A percentile compares a stretch with the other conserved stretches of the same genome.
Evolutionary conservation across 2,329 filamentous ascomycete species (phyloP).

Genomic region (Monosporascus cannonballus): DNA sequence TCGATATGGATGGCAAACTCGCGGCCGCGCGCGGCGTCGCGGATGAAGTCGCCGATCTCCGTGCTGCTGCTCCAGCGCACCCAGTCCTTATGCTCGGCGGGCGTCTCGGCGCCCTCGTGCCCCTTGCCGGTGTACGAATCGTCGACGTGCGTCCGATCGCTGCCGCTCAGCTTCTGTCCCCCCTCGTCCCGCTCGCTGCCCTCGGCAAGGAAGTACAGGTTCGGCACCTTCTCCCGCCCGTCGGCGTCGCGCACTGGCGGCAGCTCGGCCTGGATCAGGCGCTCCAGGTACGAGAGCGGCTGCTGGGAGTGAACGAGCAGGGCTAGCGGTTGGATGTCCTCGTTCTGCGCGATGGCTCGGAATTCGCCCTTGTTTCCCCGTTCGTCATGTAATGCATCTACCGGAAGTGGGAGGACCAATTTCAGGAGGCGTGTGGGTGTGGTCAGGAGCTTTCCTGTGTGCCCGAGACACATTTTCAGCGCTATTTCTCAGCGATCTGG

Average conservation of each 20-base stretch:
- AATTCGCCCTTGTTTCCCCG: constrained; percentile 34
- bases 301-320: constrained; percentile 85
- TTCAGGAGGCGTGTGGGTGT: constrained; percentile 68
- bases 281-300: constrained; percentile 83
- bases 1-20: constrained; percentile 84
- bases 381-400: constrained; percentile 48
- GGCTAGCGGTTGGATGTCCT: constrained; percentile 76
- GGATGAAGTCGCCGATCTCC: constrained; percentile 90
- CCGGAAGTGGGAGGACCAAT: constrained; percentile 58
- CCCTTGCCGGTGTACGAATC: constrained; percentile 66
- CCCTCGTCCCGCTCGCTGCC: constrained; percentile 59
- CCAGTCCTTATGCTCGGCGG: constrained; percentile 52
- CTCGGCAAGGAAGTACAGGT: constrained; percentile 74
- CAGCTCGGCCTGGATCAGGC: constrained; percentile 81
- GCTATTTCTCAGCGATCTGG: background rate
- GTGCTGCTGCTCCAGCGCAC: constrained; percentile 85
- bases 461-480: background rate
- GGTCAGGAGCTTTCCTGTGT: constrained; percentile 61
- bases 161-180: constrained; percentile 26
- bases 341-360: constrained; percentile 42
- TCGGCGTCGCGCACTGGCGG: constrained; percentile 60
- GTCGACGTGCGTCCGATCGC: constrained; percentile 41
- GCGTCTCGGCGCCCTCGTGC: constrained; percentile 45
- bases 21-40: constrained; percentile 76
- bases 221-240: constrained; percentile 62